Evolutionary conservation across 139 green algal genomes (phyloP), one percentile per base, ranked within the genome.

Genomic region (Chlorella sorokiniana): DNA sequence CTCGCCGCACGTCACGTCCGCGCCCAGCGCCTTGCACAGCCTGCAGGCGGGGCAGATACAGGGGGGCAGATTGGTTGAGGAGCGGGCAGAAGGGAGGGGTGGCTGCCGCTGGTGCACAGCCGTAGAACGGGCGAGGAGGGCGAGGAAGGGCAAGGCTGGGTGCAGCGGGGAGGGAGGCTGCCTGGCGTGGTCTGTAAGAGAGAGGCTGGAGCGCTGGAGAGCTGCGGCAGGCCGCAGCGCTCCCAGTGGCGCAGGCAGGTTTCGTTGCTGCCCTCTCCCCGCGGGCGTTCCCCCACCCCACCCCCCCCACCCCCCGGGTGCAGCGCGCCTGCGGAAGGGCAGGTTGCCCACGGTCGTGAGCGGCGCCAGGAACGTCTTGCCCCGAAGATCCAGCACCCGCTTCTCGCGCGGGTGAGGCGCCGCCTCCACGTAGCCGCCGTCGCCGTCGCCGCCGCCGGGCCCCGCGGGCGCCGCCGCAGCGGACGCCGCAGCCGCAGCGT

Each of bases 311-410:
- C n/a, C n/a, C n/a, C n/a, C n/a, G n/a, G 14, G 68, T 20, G 38
- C 64, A 44, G 22, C 76, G 27, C 63, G 59, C 76, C 76, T 89
- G 35, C 95, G 88, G 88, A 98, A 99, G 29, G 96, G 96, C 65
- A 99, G 92, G 90, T 99, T 99, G 82, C 96, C 96, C 31, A 97
- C 93, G 9, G 97, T 99, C 16, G 97, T 99, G 23, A 99, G 87
- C 14, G 97, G 97, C 6, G 97, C 96, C 42, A 99, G 88, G 81
- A 97, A 97, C 14, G 92, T 87, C 89, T 98, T 98, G 29, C 91
- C 93, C 7, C 88, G 70, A 40, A 98, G 94, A 85, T 98, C 94
- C 22, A 98, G 31, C 0, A 7, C 48, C 79, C 86, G 85, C 71
- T 89, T 91, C 83, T 94, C 92, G 35, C 48, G 64, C 1, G 83